These are phyloP conservation scores for Calonectria honghensis DNA, from an alignment of 2,329 filamentous ascomycete species.

Conservation along the genomic window DNA sequence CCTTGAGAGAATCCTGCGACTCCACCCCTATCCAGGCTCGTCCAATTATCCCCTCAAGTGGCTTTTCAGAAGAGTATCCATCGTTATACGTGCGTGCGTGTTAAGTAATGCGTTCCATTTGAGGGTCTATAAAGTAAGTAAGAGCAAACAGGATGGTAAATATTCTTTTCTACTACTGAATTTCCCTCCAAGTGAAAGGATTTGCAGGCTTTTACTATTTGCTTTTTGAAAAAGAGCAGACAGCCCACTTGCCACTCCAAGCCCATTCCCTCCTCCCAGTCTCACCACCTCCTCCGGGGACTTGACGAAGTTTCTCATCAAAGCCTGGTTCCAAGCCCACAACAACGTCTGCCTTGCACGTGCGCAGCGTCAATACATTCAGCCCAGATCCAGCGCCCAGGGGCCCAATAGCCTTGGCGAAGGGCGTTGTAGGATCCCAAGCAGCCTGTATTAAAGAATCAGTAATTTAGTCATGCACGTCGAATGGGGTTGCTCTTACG, in stretches of 20 bases:
- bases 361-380: constrained; percentile 1
- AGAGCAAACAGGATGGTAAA: no score
- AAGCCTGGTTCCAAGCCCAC: not conserved
- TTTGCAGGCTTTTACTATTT: not conserved
- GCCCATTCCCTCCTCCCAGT: not conserved
- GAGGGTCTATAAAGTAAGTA: no score
- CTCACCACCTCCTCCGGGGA: constrained; percentile 1
- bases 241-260: constrained; percentile 15
- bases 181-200: no score
- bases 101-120: no score
- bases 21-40: no score
- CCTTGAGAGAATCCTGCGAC: no score
- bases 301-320: constrained; percentile 7
- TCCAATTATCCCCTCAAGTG: no score
- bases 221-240: constrained; percentile 2
- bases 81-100: no score
- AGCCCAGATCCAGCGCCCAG: not conserved
- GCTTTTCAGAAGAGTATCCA: no score
- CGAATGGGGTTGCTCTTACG: not conserved
- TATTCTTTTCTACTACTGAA: no score
- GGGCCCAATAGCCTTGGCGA: not conserved
- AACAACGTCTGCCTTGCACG: constrained; percentile 3
- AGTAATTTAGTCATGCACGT: not conserved
- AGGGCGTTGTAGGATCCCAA: not conserved
- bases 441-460: not conserved